phyloP scores from a whole-genome alignment of 139 green algal species.

The Coccomyxa sp. region DNA sequence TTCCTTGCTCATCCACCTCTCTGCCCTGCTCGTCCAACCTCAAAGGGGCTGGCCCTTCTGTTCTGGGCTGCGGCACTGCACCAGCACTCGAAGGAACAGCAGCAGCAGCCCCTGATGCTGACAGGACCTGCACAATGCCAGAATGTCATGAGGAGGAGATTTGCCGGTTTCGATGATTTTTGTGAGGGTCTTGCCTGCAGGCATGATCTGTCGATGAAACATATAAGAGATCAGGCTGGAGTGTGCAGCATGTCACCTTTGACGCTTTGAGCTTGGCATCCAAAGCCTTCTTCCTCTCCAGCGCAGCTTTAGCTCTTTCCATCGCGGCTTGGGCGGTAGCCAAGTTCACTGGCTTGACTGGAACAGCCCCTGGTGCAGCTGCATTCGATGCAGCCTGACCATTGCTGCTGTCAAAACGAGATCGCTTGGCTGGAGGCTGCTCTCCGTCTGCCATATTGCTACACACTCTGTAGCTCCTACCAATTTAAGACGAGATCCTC shows the following conservation, averaged over 20 bases:
- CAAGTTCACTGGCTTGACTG: background rate
- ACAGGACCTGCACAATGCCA: too few relatives aligned
- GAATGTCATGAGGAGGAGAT: too few relatives aligned
- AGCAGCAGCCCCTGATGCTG: background rate
- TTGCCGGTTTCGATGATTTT: too few relatives aligned
- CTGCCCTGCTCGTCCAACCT: constrained; percentile 48
- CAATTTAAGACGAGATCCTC: too few relatives aligned
- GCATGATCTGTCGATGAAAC: too few relatives aligned
- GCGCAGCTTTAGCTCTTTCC: background rate
- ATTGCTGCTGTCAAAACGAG: constrained; percentile 4
- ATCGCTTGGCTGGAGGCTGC: background rate
- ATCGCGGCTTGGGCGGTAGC: background rate
- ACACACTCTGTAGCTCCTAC: too few relatives aligned
- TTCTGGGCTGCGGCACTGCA: background rate
- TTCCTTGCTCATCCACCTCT: constrained; percentile 50
- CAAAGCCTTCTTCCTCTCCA: background rate
- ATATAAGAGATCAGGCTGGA: too few relatives aligned
- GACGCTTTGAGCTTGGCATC: background rate
- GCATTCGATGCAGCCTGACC: background rate
- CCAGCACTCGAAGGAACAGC: background rate
- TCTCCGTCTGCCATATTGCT: background rate
- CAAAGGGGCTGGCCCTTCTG: constrained; percentile 26
- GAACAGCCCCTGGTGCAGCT: background rate
- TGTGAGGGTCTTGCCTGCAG: too few relatives aligned
- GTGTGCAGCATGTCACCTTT: background rate